These are phyloP conservation scores for Oemleria cerasiformis DNA, from an alignment of 306 rosid species.

Conservation along the genomic window DNA sequence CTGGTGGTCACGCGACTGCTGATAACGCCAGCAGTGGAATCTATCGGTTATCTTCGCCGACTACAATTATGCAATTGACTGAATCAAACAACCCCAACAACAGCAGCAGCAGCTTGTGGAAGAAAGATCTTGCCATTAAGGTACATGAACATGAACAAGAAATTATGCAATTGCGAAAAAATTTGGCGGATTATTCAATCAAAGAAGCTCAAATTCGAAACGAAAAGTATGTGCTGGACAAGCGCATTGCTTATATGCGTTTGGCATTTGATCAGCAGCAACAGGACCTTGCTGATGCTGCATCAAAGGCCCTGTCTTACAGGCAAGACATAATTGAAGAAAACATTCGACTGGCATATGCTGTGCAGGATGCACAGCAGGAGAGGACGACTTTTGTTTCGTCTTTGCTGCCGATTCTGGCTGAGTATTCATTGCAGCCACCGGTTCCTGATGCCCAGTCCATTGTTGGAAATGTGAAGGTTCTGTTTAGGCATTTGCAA, in stretches of 20 bases:
- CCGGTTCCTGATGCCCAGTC: constrained; percentile 86
- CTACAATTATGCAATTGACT: constrained; percentile 56
- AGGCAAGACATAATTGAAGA: constrained; percentile 96
- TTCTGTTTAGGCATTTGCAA: constrained; percentile 88
- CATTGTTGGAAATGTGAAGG: constrained; percentile 86
- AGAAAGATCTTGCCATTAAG: constrained; percentile 70
- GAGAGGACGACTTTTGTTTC: constrained; percentile 88
- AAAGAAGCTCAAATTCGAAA: constrained; percentile 78
- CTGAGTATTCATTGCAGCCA: constrained; percentile 91
- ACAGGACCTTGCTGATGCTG: constrained; percentile 52
- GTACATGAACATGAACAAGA: constrained; percentile 81
- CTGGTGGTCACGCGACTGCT: constrained; percentile 30
- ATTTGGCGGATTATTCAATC: constrained; percentile 78
- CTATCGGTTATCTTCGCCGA: constrained; percentile 55
- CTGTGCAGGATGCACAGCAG: constrained; percentile 76
- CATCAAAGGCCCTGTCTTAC: constrained; percentile 44
- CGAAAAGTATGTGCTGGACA: constrained; percentile 84
- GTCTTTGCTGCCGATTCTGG: constrained; percentile 85
- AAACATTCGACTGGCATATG: constrained; percentile 84
- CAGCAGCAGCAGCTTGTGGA: constrained; percentile 43
- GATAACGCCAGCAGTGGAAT: constrained; percentile 40
- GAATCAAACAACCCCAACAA: constrained; percentile 27
- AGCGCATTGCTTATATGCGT: constrained; percentile 97
- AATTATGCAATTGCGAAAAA: constrained; percentile 71
- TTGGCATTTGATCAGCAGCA: constrained; percentile 68